phyloP scores from a whole-genome alignment of 2,329 filamentous ascomycete species.

The Aspergillus sp. region DNA sequence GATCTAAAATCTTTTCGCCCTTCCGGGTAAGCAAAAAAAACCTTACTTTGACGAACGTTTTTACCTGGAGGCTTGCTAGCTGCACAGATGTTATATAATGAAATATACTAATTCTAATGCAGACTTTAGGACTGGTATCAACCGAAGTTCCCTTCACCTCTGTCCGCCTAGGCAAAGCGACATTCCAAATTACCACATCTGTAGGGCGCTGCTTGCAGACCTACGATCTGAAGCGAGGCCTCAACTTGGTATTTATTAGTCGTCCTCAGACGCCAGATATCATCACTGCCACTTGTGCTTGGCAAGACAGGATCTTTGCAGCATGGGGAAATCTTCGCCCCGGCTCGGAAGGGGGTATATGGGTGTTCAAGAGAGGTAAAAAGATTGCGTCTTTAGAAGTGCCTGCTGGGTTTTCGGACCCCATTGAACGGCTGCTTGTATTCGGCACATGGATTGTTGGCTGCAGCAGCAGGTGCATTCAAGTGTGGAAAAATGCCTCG shows the following conservation, averaged over 20 bases:
- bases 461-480: conserved; percentile 72
- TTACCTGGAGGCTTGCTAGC: not conserved
- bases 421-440: conserved; percentile 74
- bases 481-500: conserved; percentile 84
- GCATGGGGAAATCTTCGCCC: conserved; percentile 71
- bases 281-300: conserved; percentile 85
- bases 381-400: conserved; percentile 74
- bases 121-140: conserved; percentile 93
- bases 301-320: conserved; percentile 84
- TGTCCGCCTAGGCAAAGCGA: conserved; percentile 85
- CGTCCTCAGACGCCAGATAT: conserved; percentile 81
- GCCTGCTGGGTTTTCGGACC: conserved; percentile 64
- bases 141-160: conserved; percentile 93
- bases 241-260: conserved; percentile 92
- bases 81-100: not conserved
- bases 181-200: conserved; percentile 96
- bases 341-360: conserved; percentile 64
- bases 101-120: conserved; percentile 16
- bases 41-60: conserved; percentile 13
- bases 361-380: conserved; percentile 90
- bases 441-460: conserved; percentile 92
- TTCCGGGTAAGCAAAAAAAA: conserved; percentile 68
- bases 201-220: conserved; percentile 89
- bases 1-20: conserved; percentile 86
- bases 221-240: conserved; percentile 85